phyloP scores from a whole-genome alignment of 805 yeast species.

The Monosporozyma solicola region DNA sequence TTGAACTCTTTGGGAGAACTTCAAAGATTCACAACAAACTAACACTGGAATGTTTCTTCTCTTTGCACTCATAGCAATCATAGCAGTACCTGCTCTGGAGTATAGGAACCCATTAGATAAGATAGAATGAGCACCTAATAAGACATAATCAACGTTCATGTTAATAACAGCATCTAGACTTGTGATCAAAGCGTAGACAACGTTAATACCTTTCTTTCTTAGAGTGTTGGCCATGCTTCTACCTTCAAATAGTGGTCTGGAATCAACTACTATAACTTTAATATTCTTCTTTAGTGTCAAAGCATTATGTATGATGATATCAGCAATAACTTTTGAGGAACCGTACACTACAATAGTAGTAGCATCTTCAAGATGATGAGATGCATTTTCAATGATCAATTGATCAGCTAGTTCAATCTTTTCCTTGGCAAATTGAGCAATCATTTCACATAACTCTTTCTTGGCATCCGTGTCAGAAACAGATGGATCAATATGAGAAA shows the following conservation, averaged over 20 bases:
- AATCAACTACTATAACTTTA: conserved; percentile 79
- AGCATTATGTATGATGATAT: conserved; percentile 63
- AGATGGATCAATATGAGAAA: conserved; percentile 72
- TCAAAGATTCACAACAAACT: conserved; percentile 91
- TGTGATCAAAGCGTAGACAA: conserved; percentile 68
- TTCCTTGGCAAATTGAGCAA: conserved; percentile 76
- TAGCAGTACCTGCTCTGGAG: conserved; percentile 90
- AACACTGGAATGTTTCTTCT: conserved; percentile 86
- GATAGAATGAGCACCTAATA: conserved; percentile 96
- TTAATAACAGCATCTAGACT: conserved; percentile 73
- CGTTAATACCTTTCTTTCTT: conserved; percentile 53
- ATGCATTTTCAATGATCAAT: conserved; percentile 73
- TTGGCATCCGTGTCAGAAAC: conserved; percentile 53
- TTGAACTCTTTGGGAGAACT: conserved; percentile 91
- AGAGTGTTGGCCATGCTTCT: conserved; percentile 61
- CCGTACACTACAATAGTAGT: conserved; percentile 83
- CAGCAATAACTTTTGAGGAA: conserved; percentile 72
- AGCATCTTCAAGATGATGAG: conserved; percentile 64
- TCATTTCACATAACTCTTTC: conserved; percentile 48
- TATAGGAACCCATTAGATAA: conserved; percentile 87
- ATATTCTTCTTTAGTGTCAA: conserved; percentile 55
- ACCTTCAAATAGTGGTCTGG: conserved; percentile 92
- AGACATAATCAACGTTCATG: conserved; percentile 74
- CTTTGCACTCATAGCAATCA: conserved; percentile 85
- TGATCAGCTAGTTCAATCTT: conserved; percentile 75